phyloP scores from a whole-genome alignment of 1,284 basidiomycete genomes.

The Phellopilus nigrolimitatus region DNA sequence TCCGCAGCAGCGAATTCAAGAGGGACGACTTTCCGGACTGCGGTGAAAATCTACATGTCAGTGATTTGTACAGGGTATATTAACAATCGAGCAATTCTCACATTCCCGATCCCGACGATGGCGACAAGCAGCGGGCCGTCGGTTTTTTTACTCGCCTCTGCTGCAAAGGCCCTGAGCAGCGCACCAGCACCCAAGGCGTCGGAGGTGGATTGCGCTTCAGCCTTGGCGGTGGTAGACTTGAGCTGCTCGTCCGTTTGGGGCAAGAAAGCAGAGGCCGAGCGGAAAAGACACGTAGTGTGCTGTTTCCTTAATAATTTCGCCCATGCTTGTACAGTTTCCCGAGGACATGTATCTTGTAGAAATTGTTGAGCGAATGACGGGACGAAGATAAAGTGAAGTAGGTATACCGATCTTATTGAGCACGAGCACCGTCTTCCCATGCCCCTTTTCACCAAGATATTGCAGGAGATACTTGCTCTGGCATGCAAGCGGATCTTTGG shows the following conservation, averaged over 20 bases:
- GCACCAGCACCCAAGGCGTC: constrained; percentile 58
- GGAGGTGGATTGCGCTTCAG: constrained; percentile 32
- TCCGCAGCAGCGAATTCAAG: constrained; percentile 67
- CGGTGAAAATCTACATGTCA: constrained; percentile 14
- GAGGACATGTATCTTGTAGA: constrained; percentile 72
- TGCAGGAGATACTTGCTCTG: constrained; percentile 65
- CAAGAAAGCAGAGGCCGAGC: constrained; percentile 67
- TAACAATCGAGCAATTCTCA: constrained; percentile 33
- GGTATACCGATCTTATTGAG: constrained; percentile 84
- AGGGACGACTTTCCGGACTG: constrained; percentile 80
- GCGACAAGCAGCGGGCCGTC: constrained; percentile 56
- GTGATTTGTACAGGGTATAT: not conserved
- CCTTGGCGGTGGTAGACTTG: constrained; percentile 37
- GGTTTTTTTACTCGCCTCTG: constrained; percentile 43
- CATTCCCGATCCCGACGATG: constrained; percentile 73
- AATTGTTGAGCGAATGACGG: constrained; percentile 23
- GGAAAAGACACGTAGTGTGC: constrained; percentile 78
- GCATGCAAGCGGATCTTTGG: constrained; percentile 74
- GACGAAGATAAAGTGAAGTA: constrained; percentile 11
- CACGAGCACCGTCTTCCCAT: constrained; percentile 61
- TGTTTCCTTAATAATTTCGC: constrained; percentile 60
- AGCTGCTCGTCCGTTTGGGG: constrained; percentile 35
- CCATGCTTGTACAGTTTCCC: constrained; percentile 80
- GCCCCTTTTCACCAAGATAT: constrained; percentile 40
- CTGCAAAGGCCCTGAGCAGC: constrained; percentile 40